Conservation (phyloP, 2,329 filamentous ascomycete species). For the Sordariomycetes sp. region DNA sequence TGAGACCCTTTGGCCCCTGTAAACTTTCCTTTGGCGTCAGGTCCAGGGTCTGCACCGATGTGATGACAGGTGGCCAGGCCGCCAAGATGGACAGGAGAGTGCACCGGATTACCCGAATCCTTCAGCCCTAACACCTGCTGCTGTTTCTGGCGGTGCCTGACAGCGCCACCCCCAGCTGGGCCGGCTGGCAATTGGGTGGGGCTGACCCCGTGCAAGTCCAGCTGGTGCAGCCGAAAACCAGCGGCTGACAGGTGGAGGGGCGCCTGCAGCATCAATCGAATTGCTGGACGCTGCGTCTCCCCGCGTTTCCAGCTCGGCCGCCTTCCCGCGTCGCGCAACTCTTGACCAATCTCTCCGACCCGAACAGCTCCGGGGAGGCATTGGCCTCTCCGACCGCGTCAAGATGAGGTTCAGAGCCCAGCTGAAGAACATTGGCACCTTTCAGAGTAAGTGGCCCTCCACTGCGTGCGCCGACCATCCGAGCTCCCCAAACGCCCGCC, state of each 20-base stretch:
- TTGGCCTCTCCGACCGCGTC: background rate
- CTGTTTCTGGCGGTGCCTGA: too few relatives aligned
- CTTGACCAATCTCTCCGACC: background rate
- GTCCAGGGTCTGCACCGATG: too few relatives aligned
- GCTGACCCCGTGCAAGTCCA: too few relatives aligned
- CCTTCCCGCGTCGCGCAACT: background rate
- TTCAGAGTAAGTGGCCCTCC: constrained; percentile 39
- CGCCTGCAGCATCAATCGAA: too few relatives aligned
- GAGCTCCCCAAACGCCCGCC: background rate
- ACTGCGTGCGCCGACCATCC: background rate
- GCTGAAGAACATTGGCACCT: constrained; percentile 55
- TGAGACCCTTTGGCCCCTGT: background rate
- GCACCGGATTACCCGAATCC: background rate
- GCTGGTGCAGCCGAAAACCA: too few relatives aligned
- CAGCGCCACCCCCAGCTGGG: too few relatives aligned
- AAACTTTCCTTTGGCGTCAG: background rate
- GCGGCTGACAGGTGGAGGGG: too few relatives aligned
- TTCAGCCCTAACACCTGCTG: background rate
- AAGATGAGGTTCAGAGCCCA: constrained; percentile 56
- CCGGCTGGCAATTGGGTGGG: background rate
- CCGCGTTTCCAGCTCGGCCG: too few relatives aligned
- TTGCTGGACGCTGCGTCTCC: too few relatives aligned
- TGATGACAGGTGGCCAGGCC: too few relatives aligned
- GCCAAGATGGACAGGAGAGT: too few relatives aligned
- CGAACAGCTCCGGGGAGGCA: background rate